Evolutionary conservation across 805 yeast genomes (phyloP), one percentile per base, ranked within the genome.

Genomic region (Starmerella apis): DNA sequence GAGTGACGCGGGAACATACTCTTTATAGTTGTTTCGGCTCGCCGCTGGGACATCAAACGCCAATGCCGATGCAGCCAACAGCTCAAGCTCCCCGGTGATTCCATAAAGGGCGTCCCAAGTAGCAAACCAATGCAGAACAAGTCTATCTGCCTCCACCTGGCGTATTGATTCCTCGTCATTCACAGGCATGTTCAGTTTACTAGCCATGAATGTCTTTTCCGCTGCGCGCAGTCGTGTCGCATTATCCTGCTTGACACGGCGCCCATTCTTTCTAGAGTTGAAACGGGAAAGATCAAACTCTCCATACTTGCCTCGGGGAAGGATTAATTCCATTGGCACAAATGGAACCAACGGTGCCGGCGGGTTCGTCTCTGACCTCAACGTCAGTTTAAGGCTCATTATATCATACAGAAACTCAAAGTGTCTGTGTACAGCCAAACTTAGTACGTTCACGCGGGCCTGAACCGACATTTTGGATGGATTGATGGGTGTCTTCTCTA

Each of bases 401-500:
- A 53, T 18, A 27, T 49, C 19, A 45, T 8, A 38, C 30, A 64
- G 43, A 44, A 56, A 66, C 35, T 56, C 58, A 44, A 49, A 60
- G 61, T 49, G 59, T 44, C 51, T 50, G 28, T 56, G 49, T 8
- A 56, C 49, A 8, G 59, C 54, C 32, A 52, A 33, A 31, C 59
- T 52, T 22, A 56, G 50, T 1, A 55, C 45, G 25, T 50, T 37
- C 30, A 54, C 25, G 14, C 66, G 56, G 13, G 50, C 53, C 10
- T 43, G 51, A 6, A 54, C 47, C 13, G 57, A 47, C 27, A 50
- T 51, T 8, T 32, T 23, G 27, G 39, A 10, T 41, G 48, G 33
- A 43, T 56, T 46, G n/a, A 57, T 49, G 19, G 58, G 55, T 7
- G 62, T 51, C 41, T 56, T 56, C 49, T 68, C 74, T 36, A 66